Evolutionary conservation across 2,329 filamentous ascomycete genomes (phyloP), one percentile per base, ranked within the genome.

Genomic region (Aspergillus sp.): DNA sequence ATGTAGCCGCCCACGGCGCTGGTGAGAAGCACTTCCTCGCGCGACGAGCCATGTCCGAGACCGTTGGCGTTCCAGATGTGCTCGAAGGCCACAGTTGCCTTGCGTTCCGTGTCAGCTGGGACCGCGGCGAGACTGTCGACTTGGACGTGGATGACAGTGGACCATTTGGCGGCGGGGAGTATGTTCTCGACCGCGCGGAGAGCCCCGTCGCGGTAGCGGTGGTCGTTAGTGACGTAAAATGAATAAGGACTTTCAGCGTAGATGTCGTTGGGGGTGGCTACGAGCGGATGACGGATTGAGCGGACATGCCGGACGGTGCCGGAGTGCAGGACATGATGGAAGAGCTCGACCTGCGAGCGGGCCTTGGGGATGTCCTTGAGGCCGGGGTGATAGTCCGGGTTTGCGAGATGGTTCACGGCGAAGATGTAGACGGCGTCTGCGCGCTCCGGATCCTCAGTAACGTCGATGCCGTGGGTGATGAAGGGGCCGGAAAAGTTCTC

Each of bases 211-310:
- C 76, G 78, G 68, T 87, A 80, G 64, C 73, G 72, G 57, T 88
- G 85, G 62, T 88, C 86, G 62, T 88, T 88, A 0, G 85, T 87
- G 5, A 87, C 81, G 53, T 84, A 83, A 68, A 88, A 80, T 0
- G 81, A 80, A 11, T 66, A 74, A 0, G 81, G 78, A 0, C 75
- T 81, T 3, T 73, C 66, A 2, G 81, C 83, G 5, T 82, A 71
- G 11, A 88, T 71, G 62, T 88, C 86, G 62, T 88, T 88, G 1
- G 86, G 86, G 0, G 84, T 87, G 8, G 68, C 70, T 50, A 88
- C 80, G 36, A 85, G 64, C 0, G 82, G 79, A 66, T 88, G 78
- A 41, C 71, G 73, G 36, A 88, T 76, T 0, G 84, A 82, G 13
- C 85, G 83, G 5, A 88, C 55, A 64, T 87, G 82, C 2, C 64